phyloP scores from a whole-genome alignment of 176 grass and related monocot genomes.

The Zea luxurians region DNA sequence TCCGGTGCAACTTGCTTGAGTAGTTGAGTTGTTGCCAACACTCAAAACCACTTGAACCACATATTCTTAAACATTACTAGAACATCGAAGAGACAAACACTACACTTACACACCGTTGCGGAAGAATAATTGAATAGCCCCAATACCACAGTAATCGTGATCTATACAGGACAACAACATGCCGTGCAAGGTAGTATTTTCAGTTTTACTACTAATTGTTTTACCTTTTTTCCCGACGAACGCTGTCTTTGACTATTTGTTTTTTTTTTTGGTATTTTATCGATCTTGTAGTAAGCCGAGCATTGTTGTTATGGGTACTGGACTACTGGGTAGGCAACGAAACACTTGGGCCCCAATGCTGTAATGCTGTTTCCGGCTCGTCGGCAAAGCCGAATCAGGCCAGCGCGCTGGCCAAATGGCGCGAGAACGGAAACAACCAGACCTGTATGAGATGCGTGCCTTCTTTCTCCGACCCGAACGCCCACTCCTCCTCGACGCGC shows the following conservation, averaged over 20 bases:
- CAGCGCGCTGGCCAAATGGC: constrained; percentile 61
- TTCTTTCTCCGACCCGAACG: constrained; percentile 51
- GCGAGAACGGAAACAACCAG: constrained; percentile 82
- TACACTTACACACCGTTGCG: not conserved
- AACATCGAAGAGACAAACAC: not conserved
- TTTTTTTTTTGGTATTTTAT: not conserved
- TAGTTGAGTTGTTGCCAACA: too few species aligned
- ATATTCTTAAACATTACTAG: not conserved
- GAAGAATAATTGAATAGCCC: not conserved
- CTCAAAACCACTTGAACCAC: too few species aligned
- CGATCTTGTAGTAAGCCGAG: not conserved
- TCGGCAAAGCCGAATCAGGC: constrained; percentile 22
- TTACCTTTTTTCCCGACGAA: not conserved
- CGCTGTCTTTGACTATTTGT: not conserved
- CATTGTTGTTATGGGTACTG: not conserved
- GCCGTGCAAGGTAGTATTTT: not conserved
- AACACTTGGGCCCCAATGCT: not conserved
- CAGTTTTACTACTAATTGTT: not conserved
- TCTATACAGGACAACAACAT: not conserved
- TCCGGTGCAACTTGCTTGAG: too few species aligned
- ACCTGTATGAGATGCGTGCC: constrained; percentile 69
- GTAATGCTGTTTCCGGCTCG: not conserved
- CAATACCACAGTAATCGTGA: not conserved
- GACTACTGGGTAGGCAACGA: not conserved
- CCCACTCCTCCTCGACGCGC: constrained; percentile 53